phyloP scores from a whole-genome alignment of 108 stramenopile species.

The Conticribra guillardii region DNA sequence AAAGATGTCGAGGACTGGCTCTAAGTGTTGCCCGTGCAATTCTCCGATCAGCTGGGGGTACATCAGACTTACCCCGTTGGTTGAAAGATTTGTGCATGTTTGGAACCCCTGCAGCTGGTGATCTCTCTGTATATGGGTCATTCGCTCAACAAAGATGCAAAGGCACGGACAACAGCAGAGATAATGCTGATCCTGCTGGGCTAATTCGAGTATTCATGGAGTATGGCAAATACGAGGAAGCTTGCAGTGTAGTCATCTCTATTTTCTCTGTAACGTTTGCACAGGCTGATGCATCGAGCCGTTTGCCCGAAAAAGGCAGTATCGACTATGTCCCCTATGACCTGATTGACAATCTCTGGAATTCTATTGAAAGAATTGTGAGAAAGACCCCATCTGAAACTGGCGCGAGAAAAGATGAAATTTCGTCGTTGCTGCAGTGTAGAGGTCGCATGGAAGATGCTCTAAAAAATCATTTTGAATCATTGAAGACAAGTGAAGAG shows the following conservation, averaged over 20 bases:
- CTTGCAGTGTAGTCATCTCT: conserved; percentile 63
- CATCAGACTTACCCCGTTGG: conserved; percentile 67
- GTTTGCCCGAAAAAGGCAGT: conserved; percentile 81
- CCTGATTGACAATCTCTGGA: conserved; percentile 75
- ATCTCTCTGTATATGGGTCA: conserved; percentile 29
- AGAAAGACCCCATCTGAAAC: neutral
- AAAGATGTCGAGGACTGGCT: conserved; percentile 55
- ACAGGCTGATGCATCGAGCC: conserved; percentile 16
- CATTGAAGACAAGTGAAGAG: conserved; percentile 54
- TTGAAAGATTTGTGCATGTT: conserved; percentile 64
- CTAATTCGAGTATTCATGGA: conserved; percentile 70
- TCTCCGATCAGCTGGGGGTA: conserved; percentile 35
- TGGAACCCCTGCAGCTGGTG: conserved; percentile 18
- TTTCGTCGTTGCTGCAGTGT: conserved; percentile 13
- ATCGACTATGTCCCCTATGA: conserved; percentile 83
- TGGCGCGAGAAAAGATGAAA: neutral
- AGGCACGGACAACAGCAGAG: conserved; percentile 1
- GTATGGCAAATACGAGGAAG: conserved; percentile 63
- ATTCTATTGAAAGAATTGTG: conserved; percentile 58
- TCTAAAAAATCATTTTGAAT: conserved; percentile 56
- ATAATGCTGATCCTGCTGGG: conserved; percentile 62
- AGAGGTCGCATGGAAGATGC: conserved; percentile 65
- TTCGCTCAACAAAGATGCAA: conserved; percentile 51
- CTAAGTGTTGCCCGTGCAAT: conserved; percentile 65
- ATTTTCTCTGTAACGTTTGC: conserved; percentile 35